Base-by-base conservation (phyloP, 306 rosid genomes). In the Psophocarpus tetragonolobus region DNA sequence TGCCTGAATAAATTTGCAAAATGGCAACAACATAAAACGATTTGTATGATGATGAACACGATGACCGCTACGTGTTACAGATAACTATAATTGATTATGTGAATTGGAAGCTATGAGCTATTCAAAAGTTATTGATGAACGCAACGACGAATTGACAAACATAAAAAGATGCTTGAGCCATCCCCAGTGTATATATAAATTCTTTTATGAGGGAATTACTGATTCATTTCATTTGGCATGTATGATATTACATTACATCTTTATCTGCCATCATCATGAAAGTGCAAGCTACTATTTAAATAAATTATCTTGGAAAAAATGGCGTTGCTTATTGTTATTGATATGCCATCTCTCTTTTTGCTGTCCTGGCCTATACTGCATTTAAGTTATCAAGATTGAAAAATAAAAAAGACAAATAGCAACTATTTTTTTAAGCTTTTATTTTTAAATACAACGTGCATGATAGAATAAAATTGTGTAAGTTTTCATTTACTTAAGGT, bases 11-110 rank as follows among this genome's bases (percentile, higher is more conserved):
- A 3, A 68, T 58, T 27, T 29, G 62, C 21, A 2, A 48, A 81
- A 62, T 65, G 65, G 72, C 64, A 82, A 64, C 82, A 18, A 39
- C 3, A 53, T 33, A 21, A 57, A 83, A 18, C 30, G 18, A 65
- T 20, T 44, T 32, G 39, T 14, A 45, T 65, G 38, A 77, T 61
- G 66, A 68, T 23, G 29, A 50, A 7, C 41, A 45, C 1, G 20
- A 57, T n/a, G 45, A 74, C 23, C 32, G 18, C 29, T 23, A 58
- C 27, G 24, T 38, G 14, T 9, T n/a, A 0, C 33, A 60, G 17
- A 71, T 9, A 51, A 17, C 24, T 2, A 36, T 61, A 47, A 64
- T 71, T 41, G 64, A 18, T 77, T 68, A 20, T 71, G 80, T 73
- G 71, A 24, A 33, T n/a, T 65, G 39, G 30, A 83, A 48, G 65